Conservation (phyloP, 176 grass and related monocot species). For the Eleusine indica region DNA sequence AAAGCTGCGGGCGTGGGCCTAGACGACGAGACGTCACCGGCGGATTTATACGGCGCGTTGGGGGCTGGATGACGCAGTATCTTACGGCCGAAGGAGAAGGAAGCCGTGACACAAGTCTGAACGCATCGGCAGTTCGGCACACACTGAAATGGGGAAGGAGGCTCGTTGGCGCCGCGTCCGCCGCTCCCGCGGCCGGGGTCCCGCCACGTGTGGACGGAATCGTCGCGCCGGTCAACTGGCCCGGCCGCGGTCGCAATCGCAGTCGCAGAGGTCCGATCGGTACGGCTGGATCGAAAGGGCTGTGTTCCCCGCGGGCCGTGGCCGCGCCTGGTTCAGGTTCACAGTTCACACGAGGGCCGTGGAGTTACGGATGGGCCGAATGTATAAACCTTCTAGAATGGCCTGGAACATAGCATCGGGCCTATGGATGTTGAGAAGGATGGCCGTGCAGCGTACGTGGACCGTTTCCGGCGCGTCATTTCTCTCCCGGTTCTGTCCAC, state of each 20-base stretch:
- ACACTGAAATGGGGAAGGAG: background rate
- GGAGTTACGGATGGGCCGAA: background rate
- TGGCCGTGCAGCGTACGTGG: background rate
- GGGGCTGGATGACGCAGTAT: slow-evolving; percentile 6
- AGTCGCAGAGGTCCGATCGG: slow-evolving; percentile 9
- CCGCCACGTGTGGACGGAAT: slow-evolving; percentile 24
- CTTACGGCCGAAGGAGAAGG: background rate
- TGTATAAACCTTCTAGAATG: background rate
- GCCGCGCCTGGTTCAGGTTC: too few relatives aligned
- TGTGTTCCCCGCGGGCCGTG: background rate
- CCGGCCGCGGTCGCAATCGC: too few relatives aligned
- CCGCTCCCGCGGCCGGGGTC: background rate
- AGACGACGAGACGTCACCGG: slow-evolving; percentile 8
- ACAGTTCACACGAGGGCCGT: background rate
- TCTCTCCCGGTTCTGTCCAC: too few relatives aligned
- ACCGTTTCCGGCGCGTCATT: background rate
- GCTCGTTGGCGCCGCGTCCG: background rate
- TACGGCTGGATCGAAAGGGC: background rate
- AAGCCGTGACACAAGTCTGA: slow-evolving; percentile 23
- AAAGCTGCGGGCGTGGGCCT: slow-evolving; percentile 25
- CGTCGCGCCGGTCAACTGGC: slow-evolving; percentile 6
- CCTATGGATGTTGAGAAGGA: background rate
- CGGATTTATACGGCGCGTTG: slow-evolving; percentile 9
- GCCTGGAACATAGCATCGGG: background rate
- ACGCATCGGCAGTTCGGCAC: background rate